phyloP scores from a whole-genome alignment of 176 grass and related monocot species.

The Oryza nivara region DNA sequence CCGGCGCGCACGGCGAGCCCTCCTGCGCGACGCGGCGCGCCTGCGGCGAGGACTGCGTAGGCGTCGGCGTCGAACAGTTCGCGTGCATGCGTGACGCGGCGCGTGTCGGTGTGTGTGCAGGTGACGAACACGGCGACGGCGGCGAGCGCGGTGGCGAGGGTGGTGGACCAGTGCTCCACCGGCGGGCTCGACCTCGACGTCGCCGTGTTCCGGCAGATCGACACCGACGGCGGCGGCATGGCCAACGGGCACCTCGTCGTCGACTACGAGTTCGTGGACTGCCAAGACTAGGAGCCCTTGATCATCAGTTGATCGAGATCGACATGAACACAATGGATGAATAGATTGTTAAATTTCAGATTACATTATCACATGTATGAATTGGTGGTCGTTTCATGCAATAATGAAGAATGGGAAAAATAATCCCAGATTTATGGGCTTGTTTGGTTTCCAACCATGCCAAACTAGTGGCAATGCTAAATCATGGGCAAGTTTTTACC shows the following conservation, averaged over 20 bases:
- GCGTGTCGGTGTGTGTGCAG: neutral
- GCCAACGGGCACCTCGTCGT: conserved; percentile 40
- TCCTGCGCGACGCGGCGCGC: conserved; percentile 22
- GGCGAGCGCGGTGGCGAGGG: conserved; percentile 40
- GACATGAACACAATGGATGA: neutral
- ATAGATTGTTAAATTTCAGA: no score
- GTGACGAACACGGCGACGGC: conserved; percentile 56
- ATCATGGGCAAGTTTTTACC: no score
- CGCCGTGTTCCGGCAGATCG: conserved; percentile 54
- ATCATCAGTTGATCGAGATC: neutral
- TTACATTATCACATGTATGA: no score
- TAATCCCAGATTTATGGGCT: no score
- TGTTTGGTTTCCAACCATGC: no score
- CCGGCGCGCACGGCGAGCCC: conserved; percentile 46
- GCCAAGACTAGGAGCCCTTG: neutral
- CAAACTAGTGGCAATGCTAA: no score
- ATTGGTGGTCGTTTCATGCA: no score
- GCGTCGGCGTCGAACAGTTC: neutral
- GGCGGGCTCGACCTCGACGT: conserved; percentile 62
- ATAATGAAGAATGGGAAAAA: no score
- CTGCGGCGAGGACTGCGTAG: no score
- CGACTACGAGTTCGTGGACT: conserved; percentile 51
- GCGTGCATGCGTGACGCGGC: neutral
- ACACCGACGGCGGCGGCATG: conserved; percentile 42
- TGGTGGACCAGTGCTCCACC: conserved; percentile 59